Percentiles rank a stretch among this genome's conserved stretches.
phyloP scores from a whole-genome alignment of 148 eudicot species.

The Polygonum aviculare region DNA sequence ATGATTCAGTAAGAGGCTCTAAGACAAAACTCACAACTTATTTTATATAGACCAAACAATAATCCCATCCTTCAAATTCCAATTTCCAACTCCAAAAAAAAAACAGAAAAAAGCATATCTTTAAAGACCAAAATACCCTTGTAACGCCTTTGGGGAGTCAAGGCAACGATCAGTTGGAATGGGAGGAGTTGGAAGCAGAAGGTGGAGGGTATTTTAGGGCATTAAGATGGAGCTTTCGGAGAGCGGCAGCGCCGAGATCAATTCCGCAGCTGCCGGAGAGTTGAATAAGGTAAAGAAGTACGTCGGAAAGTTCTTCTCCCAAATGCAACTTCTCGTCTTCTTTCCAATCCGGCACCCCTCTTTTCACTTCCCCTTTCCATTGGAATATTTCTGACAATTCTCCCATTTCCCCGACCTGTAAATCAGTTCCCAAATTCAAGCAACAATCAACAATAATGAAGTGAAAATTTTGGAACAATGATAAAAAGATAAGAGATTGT shows the following conservation, averaged over 20 bases:
- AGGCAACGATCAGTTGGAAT: not conserved
- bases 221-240: conserved; percentile 50
- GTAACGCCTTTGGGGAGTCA: not conserved
- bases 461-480: no score
- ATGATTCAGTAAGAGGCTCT: no score
- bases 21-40: no score
- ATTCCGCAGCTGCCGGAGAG: conserved; percentile 58
- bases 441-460: not conserved
- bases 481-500: not conserved
- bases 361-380: conserved; percentile 68
- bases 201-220: conserved; percentile 48
- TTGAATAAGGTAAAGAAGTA: conserved; percentile 50
- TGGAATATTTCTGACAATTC: conserved; percentile 71
- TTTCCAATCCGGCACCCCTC: conserved; percentile 60
- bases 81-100: not conserved
- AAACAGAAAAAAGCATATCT: not conserved
- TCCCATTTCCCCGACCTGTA: conserved; percentile 65
- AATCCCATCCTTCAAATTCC: not conserved
- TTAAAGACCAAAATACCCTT: not conserved
- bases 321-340: conserved; percentile 56
- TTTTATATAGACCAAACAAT: no score
- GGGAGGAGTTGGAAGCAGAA: conserved; percentile 1
- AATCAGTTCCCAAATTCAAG: not conserved
- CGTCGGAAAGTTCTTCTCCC: conserved; percentile 70
- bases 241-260: conserved; percentile 55